Conservation (phyloP, 2,329 filamentous ascomycete species). For the Penicillium polonicum region DNA sequence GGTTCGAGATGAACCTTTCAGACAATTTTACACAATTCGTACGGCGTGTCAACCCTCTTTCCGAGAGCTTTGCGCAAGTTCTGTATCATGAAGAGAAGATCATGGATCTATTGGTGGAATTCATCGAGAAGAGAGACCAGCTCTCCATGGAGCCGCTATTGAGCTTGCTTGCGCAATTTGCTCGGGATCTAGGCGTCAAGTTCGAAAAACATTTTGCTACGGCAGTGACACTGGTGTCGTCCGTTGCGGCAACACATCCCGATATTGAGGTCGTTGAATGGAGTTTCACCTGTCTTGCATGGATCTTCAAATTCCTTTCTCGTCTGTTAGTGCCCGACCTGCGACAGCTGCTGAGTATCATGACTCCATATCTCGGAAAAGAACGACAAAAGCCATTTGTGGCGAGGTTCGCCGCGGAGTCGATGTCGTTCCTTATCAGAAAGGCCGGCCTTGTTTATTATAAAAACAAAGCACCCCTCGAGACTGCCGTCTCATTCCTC, state of each 20-base stretch:
- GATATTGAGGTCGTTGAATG: constrained; percentile 93
- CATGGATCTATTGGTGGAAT: constrained; percentile 70
- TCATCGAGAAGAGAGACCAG: constrained; percentile 74
- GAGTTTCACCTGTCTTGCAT: constrained; percentile 91
- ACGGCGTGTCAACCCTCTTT: constrained; percentile 70
- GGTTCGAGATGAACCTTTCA: constrained; percentile 88
- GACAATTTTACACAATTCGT: constrained; percentile 76
- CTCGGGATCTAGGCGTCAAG: constrained; percentile 81
- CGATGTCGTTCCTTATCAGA: constrained; percentile 87
- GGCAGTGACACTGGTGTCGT: constrained; percentile 71
- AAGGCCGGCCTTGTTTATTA: constrained; percentile 79
- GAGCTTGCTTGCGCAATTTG: constrained; percentile 85
- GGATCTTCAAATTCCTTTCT: constrained; percentile 95
- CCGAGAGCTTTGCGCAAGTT: constrained; percentile 87
- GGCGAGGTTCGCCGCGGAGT: constrained; percentile 88
- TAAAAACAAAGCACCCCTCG: constrained; percentile 67
- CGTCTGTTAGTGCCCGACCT: constrained; percentile 82
- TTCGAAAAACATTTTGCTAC: constrained; percentile 87
- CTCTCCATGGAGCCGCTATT: constrained; percentile 82
- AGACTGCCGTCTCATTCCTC: constrained; percentile 68
- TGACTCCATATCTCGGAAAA: constrained; percentile 82
- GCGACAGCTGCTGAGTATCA: constrained; percentile 76
- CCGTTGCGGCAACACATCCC: constrained; percentile 72
- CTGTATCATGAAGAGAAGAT: constrained; percentile 86
- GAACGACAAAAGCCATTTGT: constrained; percentile 80